A percentile compares a stretch with the other conserved stretches of the same genome.
phyloP scores from a whole-genome alignment of 345 rosid species.

The Cardiospermum halicacabum region DNA sequence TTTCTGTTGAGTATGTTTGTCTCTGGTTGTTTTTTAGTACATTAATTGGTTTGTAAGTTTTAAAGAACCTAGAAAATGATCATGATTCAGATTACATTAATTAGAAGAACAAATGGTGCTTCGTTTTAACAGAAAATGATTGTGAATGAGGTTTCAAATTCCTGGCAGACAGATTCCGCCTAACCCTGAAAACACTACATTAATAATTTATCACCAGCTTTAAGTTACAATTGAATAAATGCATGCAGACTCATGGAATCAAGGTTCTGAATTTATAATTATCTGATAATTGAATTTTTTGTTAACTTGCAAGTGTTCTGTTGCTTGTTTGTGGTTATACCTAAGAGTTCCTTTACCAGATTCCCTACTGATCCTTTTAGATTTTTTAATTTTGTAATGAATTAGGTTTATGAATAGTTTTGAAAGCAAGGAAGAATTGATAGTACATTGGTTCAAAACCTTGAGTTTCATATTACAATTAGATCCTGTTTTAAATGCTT shows the following conservation, averaged over 20 bases:
- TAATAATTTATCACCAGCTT: background rate
- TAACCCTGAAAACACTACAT: background rate
- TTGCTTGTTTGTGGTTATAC: background rate
- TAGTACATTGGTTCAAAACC: background rate
- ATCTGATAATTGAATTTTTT: background rate
- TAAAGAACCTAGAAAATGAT: too few relatives aligned
- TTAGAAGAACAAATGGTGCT: too few relatives aligned
- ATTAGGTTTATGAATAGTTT: background rate
- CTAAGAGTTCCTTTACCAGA: background rate
- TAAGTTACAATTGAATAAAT: background rate
- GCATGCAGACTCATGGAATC: background rate
- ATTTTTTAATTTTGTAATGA: background rate
- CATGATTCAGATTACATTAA: too few relatives aligned
- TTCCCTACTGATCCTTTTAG: background rate
- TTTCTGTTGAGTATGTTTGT: background rate
- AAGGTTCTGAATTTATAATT: background rate
- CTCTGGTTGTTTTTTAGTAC: too few relatives aligned
- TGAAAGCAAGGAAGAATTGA: background rate
- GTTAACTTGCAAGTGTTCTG: background rate
- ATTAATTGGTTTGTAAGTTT: background rate
- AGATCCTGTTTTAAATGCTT: background rate
- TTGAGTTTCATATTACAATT: background rate
- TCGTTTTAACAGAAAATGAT: background rate
- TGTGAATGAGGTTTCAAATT: background rate
- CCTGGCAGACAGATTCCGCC: background rate